Percentiles rank a stretch among this genome's conserved stretches.
Conservation (phyloP, 371 early-diverging fungal genomes). For the Mortierella sp. region DNA sequence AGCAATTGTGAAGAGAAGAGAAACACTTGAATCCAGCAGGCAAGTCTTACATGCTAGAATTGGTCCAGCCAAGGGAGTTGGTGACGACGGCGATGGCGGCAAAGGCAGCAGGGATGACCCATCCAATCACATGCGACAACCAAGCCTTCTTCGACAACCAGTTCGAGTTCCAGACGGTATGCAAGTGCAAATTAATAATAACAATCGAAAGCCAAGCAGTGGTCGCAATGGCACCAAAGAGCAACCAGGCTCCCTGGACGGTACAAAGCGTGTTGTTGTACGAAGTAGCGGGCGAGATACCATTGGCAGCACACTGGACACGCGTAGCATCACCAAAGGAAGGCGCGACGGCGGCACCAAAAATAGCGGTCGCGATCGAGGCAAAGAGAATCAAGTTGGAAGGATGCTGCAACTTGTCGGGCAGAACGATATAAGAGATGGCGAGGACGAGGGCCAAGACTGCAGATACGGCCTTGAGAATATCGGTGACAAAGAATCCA, state of each 20-base stretch:
- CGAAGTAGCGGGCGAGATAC: constrained; percentile 60
- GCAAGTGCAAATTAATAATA: constrained; percentile 73
- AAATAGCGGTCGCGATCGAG: constrained; percentile 43
- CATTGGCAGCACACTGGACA: constrained; percentile 68
- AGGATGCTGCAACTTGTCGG: constrained; percentile 54
- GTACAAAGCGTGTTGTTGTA: constrained; percentile 72
- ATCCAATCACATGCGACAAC: constrained; percentile 67
- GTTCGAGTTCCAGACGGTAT: constrained; percentile 75
- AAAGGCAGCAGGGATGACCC: constrained; percentile 70
- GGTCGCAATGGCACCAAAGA: constrained; percentile 71
- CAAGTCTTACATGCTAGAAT: constrained; percentile 48
- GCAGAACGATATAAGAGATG: constrained; percentile 59
- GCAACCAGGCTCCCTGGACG: constrained; percentile 71
- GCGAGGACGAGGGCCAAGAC: constrained; percentile 64
- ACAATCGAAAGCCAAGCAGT: constrained; percentile 74
- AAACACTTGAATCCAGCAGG: too few relatives aligned
- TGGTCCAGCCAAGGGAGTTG: constrained; percentile 50
- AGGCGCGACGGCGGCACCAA: constrained; percentile 65
- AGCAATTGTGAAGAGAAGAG: too few relatives aligned
- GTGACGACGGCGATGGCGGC: constrained; percentile 64
- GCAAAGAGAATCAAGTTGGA: constrained; percentile 53
- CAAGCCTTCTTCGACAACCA: constrained; percentile 68
- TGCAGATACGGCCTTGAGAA: constrained; percentile 68
- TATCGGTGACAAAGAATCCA: constrained; percentile 68
- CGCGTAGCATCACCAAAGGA: constrained; percentile 66